Evolutionary conservation across 2,329 filamentous ascomycete genomes (phyloP).

Genomic region (Fusarium fujikuroi): DNA sequence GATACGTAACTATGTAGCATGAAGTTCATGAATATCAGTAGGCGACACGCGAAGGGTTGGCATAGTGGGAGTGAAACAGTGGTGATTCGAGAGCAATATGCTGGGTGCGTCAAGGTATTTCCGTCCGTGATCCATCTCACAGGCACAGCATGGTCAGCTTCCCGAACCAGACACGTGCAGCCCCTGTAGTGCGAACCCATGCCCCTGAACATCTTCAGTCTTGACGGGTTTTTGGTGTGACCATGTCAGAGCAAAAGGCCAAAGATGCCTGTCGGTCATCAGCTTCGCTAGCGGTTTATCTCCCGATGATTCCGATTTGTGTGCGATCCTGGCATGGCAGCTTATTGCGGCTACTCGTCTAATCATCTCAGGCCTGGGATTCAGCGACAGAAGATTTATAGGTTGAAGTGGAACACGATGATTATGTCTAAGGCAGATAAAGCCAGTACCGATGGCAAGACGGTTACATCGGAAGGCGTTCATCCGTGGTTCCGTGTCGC

Average conservation of each 20-base stretch:
- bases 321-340: neutral
- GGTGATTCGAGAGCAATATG: constrained; percentile 22
- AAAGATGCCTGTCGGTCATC: neutral
- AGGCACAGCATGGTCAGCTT: constrained; percentile 16
- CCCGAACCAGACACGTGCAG: constrained; percentile 36
- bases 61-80: constrained; percentile 10
- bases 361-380: neutral
- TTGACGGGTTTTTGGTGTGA: constrained; percentile 8
- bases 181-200: constrained; percentile 20
- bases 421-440: neutral
- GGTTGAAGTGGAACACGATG: neutral
- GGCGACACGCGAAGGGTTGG: constrained; percentile 12
- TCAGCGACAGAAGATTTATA: neutral
- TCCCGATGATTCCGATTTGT: neutral
- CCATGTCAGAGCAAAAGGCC: neutral
- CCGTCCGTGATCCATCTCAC: constrained; percentile 14
- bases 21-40: neutral
- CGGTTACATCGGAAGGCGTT: constrained; percentile 21
- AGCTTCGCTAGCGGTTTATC: constrained; percentile 3
- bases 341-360: neutral
- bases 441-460: constrained; percentile 14
- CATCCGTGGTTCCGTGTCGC: constrained; percentile 22
- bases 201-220: constrained; percentile 23
- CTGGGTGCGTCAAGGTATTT: constrained; percentile 1
- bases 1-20: neutral